Evolutionary conservation across 2,329 filamentous ascomycete genomes (phyloP).

Genomic region (Penicillium sp.): DNA sequence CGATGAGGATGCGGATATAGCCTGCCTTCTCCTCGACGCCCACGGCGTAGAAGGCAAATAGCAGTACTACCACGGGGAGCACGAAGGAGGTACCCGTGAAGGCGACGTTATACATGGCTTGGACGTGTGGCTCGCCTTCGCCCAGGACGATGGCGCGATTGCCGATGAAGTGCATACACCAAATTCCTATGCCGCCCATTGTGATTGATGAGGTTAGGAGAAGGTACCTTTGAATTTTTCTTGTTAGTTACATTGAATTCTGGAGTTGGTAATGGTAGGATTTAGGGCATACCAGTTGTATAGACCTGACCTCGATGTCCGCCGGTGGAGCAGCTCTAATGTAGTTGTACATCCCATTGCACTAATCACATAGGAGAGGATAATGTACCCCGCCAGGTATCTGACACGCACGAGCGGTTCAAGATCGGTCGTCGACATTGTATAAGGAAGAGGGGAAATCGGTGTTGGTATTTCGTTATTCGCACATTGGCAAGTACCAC

Average conservation of each 20-base stretch:
- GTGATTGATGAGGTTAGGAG: conserved; percentile 63
- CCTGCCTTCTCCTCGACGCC: conserved; percentile 59
- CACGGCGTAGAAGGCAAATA: conserved; percentile 68
- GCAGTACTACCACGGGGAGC: conserved; percentile 71
- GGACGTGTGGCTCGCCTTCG: conserved; percentile 59
- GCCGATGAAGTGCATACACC: conserved; percentile 81
- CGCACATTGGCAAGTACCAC: background rate
- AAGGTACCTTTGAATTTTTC: conserved; percentile 50
- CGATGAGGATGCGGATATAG: conserved; percentile 58
- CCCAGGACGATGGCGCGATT: conserved; percentile 74
- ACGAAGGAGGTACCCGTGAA: conserved; percentile 77
- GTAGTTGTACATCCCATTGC: conserved; percentile 74
- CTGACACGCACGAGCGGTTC: conserved; percentile 16
- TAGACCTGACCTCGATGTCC: conserved; percentile 65
- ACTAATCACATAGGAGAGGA: conserved; percentile 67
- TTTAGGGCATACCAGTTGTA: conserved; percentile 61
- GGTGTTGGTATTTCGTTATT: background rate
- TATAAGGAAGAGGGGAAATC: background rate
- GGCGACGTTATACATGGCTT: conserved; percentile 69
- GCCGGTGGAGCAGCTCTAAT: conserved; percentile 74
- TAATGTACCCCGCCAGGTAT: conserved; percentile 60
- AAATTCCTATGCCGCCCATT: conserved; percentile 72
- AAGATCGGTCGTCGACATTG: conserved; percentile 20
- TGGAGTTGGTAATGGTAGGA: background rate
- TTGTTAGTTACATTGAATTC: background rate